phyloP scores from a whole-genome alignment of 305 asterid species.

The Fraxinus greggii region DNA sequence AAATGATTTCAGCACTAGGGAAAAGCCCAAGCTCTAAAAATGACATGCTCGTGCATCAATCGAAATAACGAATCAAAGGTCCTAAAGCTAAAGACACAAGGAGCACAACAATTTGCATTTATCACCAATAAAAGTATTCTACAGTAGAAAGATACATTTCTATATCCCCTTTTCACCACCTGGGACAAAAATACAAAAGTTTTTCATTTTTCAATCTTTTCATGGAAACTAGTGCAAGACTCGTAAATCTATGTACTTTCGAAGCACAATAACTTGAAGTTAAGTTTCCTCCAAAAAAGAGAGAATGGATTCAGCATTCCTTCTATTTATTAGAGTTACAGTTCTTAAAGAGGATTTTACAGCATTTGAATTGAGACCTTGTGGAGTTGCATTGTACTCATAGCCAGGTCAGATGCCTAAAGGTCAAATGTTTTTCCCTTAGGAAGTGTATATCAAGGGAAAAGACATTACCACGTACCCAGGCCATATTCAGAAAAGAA shows the following conservation, averaged over 20 bases:
- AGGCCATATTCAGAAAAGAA: neutral
- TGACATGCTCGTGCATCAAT: neutral
- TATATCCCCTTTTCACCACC: neutral
- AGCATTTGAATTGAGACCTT: neutral
- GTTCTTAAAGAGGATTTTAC: neutral
- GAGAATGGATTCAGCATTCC: neutral
- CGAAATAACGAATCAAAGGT: slow-evolving; percentile 9
- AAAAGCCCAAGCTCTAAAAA: neutral
- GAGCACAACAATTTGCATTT: neutral
- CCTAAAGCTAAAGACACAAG: neutral
- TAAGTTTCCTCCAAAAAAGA: neutral
- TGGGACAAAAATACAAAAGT: neutral
- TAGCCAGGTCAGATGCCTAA: neutral
- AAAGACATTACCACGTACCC: neutral
- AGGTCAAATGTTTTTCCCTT: neutral
- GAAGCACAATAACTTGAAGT: neutral
- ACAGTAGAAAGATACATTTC: neutral
- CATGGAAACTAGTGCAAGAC: neutral
- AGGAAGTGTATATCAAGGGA: neutral
- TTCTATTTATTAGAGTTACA: neutral
- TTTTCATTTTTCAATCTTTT: neutral
- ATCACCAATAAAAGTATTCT: neutral
- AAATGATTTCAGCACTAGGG: slow-evolving; percentile 3
- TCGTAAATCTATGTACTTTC: neutral
- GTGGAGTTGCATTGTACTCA: neutral